phyloP scores from a whole-genome alignment of 2,329 filamentous ascomycete genomes.

The Emmonsia crescens region DNA sequence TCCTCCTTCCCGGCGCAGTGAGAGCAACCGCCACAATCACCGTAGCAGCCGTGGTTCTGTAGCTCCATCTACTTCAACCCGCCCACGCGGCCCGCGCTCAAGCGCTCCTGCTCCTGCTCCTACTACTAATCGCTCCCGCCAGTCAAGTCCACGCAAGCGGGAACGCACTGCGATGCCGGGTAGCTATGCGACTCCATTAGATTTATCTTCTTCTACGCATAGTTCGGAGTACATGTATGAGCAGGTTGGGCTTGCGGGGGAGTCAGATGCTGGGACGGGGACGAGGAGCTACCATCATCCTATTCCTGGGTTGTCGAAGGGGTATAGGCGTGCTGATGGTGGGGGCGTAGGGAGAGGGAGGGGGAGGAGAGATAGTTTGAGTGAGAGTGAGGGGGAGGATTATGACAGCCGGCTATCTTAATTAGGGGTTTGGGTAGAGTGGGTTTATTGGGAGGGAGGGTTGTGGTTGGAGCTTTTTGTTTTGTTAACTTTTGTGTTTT shows the following conservation, averaged over 20 bases:
- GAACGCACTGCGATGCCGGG: constrained; percentile 27
- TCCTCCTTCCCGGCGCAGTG: constrained; percentile 8
- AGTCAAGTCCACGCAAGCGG: constrained; percentile 28
- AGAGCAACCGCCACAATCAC: constrained; percentile 1
- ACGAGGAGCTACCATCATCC: constrained; percentile 48
- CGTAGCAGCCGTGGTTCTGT: constrained; percentile 5
- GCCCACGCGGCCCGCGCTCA: constrained; percentile 10
- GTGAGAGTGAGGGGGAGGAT: constrained; percentile 40
- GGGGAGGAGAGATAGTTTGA: constrained; percentile 42
- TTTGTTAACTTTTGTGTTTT: neutral
- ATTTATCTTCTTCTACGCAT: constrained; percentile 29
- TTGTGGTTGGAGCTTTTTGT: neutral
- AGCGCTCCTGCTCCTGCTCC: neutral
- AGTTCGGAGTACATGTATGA: constrained; percentile 32
- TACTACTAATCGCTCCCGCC: constrained; percentile 20
- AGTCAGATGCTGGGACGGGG: constrained; percentile 33
- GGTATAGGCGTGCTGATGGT: constrained; percentile 30
- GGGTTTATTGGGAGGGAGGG: neutral
- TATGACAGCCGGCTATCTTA: constrained; percentile 18
- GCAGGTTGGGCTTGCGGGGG: constrained; percentile 21
- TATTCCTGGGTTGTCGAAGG: constrained; percentile 43
- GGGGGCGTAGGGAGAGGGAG: constrained; percentile 26
- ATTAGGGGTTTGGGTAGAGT: neutral
- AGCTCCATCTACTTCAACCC: neutral
- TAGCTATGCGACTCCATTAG: constrained; percentile 34